Conservation (phyloP, 495 filamentous ascomycete species). For the Hypoxylon trugodes region DNA sequence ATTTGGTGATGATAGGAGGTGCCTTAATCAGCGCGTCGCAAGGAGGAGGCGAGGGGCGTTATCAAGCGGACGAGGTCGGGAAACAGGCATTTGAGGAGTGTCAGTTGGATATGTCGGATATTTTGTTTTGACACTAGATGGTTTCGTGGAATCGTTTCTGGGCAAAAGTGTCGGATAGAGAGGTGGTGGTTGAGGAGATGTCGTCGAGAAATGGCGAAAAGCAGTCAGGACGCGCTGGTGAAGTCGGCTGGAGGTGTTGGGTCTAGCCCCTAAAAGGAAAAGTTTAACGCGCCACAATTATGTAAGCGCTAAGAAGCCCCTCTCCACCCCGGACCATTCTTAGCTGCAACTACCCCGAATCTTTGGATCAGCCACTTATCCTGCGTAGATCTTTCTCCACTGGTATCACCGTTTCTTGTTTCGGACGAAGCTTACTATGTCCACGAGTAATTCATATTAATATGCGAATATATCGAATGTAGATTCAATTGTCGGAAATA, state of each 20-base stretch:
- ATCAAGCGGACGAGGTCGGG: slow-evolving; percentile 35
- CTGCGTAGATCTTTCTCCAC: slow-evolving; percentile 29
- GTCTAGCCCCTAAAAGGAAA: slow-evolving; percentile 41
- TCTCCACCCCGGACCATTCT: slow-evolving; percentile 32
- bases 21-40: slow-evolving; percentile 48
- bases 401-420: slow-evolving; percentile 7
- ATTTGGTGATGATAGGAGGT: slow-evolving; percentile 38
- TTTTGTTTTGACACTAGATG: not conserved
- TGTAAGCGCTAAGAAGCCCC: slow-evolving; percentile 34
- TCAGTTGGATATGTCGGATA: not conserved
- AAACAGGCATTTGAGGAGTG: slow-evolving; percentile 47
- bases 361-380: slow-evolving; percentile 31
- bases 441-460: slow-evolving; percentile 13
- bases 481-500: not conserved
- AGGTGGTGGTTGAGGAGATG: slow-evolving; percentile 28
- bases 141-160: not conserved
- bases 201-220: slow-evolving; percentile 39
- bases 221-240: slow-evolving; percentile 40
- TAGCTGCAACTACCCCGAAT: slow-evolving; percentile 20
- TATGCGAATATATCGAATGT: not conserved
- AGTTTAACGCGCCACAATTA: slow-evolving; percentile 37
- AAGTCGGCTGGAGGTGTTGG: slow-evolving; percentile 42
- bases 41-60: slow-evolving; percentile 44
- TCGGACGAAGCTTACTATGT: slow-evolving; percentile 18
- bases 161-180: slow-evolving; percentile 2